Base-by-base conservation (phyloP, 352 stramenopile species). In the Phytopythium chamaehyphon region DNA sequence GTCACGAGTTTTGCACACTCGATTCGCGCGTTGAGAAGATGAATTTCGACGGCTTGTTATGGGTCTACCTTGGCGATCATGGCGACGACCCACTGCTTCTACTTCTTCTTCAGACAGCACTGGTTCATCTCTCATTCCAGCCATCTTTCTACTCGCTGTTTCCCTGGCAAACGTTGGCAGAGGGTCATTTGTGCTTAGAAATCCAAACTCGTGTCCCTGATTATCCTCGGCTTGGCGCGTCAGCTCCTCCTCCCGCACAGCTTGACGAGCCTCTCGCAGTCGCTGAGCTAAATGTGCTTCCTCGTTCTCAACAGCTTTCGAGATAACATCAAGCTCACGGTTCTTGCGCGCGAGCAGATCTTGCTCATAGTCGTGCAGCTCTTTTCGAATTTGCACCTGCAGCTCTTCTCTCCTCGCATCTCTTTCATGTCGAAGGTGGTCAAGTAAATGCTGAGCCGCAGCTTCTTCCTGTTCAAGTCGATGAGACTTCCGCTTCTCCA, bases 401-500 rank as follows among this genome's bases (percentile, higher is more conserved):
- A 83, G 57, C 22, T 84, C 65, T 9, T 62, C 77, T 16, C 64
- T 54, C 50, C 85, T 74, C 5, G 62, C 58, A 22, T 83, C 70
- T 0, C 72, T 67, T 28, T 86, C 76, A n/a, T 71, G 69, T 4
- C 74, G 73, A 28, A 87, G 43, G 36, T 81, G 71, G 16, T 69
- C 62, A 2, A 88, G 24, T 45, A 86, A 56, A 23, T 90, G 73
- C n/a, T 58, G 40, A 5, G 62, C 66, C 26, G 73, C 26, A 8
- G 70, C 61, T 35, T 88, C 76, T 58, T 91, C 81, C 33, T 88
- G 76, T 49, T 89, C 68, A 38, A 87, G 51, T 2, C 81, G 73
- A 6, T 68, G 49, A 36, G 70, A 64, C 31, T 76, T 83, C 54
- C 76, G 69, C 33, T 69, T 66, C 43, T 91, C 76, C 9, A 90